These are phyloP conservation scores for Solanum appendiculatum DNA, from an alignment of 257 asterid species.

Conservation along the genomic window DNA sequence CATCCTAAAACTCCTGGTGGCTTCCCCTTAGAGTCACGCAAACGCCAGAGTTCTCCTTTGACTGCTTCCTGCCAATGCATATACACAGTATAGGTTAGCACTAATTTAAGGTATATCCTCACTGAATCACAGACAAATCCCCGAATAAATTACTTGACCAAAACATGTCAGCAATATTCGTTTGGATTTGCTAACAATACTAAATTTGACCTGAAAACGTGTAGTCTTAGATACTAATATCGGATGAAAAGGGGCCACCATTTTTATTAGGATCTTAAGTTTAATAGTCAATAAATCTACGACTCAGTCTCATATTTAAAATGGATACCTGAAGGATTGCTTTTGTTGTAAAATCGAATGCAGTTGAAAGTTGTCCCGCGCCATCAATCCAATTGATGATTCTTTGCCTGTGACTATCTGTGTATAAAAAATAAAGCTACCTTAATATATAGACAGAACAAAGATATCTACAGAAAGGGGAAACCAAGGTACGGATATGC, in stretches of 20 bases:
- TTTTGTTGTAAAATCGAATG: slow-evolving; percentile 96
- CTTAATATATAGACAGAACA: neutral
- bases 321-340: slow-evolving; percentile 80
- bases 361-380: slow-evolving; percentile 74
- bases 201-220: neutral
- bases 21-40: slow-evolving; percentile 75
- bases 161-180: neutral
- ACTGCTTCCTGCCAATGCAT: slow-evolving; percentile 58
- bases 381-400: slow-evolving; percentile 84
- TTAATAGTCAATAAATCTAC: neutral
- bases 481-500: neutral
- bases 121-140: neutral
- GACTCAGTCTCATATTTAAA: neutral
- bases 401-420: slow-evolving; percentile 94
- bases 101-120: neutral
- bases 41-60: slow-evolving; percentile 89
- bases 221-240: neutral
- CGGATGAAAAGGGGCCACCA: neutral
- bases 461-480: neutral
- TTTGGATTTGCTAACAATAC: neutral
- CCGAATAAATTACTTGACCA: neutral
- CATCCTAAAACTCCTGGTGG: slow-evolving; percentile 94
- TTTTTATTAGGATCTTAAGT: neutral
- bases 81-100: neutral
- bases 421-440: slow-evolving; percentile 1